phyloP scores from a whole-genome alignment of 805 yeast species.

The Jamesozyma hellenica region DNA sequence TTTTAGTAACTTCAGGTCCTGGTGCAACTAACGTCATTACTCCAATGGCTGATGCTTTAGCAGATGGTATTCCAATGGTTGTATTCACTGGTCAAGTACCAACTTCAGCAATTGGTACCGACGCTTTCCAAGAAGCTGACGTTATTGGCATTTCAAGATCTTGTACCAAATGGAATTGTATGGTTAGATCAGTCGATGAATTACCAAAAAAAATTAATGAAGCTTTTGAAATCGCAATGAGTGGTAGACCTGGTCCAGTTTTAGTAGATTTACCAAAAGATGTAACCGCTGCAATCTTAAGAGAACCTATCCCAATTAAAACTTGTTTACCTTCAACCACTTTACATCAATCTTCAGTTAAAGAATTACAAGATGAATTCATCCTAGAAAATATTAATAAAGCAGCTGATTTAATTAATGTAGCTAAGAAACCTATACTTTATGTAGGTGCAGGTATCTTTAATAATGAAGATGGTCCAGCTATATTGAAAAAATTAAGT shows the following conservation, averaged over 20 bases:
- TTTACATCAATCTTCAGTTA: too few relatives aligned
- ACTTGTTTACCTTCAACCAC: constrained; percentile 80
- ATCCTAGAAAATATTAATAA: constrained; percentile 63
- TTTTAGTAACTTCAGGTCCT: constrained; percentile 96
- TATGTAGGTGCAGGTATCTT: constrained; percentile 90
- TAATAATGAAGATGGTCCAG: constrained; percentile 72
- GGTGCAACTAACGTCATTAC: constrained; percentile 98
- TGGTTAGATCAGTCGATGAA: constrained; percentile 93
- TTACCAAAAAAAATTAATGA: constrained; percentile 92
- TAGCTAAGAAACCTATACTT: constrained; percentile 78
- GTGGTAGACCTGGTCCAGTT: constrained; percentile 98
- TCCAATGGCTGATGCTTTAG: constrained; percentile 96
- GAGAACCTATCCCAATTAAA: constrained; percentile 73
- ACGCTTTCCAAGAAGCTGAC: constrained; percentile 98
- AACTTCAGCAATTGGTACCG: constrained; percentile 92
- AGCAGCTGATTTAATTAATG: constrained; percentile 68
- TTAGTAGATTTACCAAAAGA: constrained; percentile 96
- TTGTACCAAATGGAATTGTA: constrained; percentile 98
- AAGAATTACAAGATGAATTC: constrained; percentile 56
- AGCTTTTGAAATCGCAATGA: constrained; percentile 92
- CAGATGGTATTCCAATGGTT: constrained; percentile 94
- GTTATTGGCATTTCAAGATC: constrained; percentile 93
- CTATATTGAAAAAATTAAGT: constrained; percentile 66
- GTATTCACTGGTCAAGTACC: constrained; percentile 97
- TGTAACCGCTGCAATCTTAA: constrained; percentile 85